phyloP scores from a whole-genome alignment of 2,329 filamentous ascomycete genomes.

The Drechslerella dactyloides region DNA sequence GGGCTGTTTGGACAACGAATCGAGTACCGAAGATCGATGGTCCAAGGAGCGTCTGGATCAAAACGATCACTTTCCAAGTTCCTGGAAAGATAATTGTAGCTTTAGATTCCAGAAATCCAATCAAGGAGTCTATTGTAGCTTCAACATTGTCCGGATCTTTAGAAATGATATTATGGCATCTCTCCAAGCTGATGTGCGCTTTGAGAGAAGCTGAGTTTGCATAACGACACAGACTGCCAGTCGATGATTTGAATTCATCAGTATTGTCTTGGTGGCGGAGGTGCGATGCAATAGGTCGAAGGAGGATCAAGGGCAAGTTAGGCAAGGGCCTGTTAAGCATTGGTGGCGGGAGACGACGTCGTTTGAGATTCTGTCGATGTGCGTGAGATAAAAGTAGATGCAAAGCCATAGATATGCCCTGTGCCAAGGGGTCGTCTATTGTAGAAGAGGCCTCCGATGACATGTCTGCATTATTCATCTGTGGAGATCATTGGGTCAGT shows the following conservation, averaged over 20 bases:
- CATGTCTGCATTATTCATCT: constrained; percentile 54
- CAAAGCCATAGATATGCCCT: constrained; percentile 71
- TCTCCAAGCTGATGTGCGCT: constrained; percentile 49
- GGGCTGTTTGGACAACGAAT: constrained; percentile 53
- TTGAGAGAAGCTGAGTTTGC: constrained; percentile 51
- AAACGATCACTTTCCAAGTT: constrained; percentile 53
- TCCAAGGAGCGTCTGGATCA: constrained; percentile 52
- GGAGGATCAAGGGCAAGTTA: constrained; percentile 64
- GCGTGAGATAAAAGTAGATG: constrained; percentile 79
- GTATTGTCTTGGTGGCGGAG: constrained; percentile 51
- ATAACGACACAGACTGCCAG: constrained; percentile 53
- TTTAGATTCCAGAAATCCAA: constrained; percentile 60
- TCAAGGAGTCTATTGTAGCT: constrained; percentile 59
- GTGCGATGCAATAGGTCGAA: constrained; percentile 63
- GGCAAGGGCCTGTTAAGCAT: constrained; percentile 64
- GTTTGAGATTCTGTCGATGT: constrained; percentile 75
- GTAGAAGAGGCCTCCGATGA: constrained; percentile 56
- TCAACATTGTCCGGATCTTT: constrained; percentile 57
- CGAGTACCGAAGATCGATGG: constrained; percentile 53
- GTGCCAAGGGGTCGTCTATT: constrained; percentile 65
- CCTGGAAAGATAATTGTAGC: constrained; percentile 58
- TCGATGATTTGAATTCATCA: constrained; percentile 47
- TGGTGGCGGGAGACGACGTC: constrained; percentile 70
- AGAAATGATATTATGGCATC: constrained; percentile 51
- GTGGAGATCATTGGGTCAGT: constrained; percentile 22